phyloP scores from a whole-genome alignment of 2,329 filamentous ascomycete species.

The Colletotrichum costaricense region DNA sequence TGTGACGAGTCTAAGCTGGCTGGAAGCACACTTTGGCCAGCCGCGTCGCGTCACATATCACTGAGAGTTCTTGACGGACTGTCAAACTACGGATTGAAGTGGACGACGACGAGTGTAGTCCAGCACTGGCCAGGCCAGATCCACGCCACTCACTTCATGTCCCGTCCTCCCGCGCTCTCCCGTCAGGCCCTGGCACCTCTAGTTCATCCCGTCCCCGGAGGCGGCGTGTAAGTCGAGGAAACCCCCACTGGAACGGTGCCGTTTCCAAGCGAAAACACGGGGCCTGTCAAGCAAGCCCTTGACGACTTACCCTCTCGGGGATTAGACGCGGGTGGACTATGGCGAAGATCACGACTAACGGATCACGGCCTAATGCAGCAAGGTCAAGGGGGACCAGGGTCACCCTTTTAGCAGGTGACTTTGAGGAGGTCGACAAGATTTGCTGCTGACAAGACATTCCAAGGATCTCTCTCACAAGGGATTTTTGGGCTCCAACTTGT shows the following conservation, averaged over 20 bases:
- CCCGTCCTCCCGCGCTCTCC: conserved; percentile 14
- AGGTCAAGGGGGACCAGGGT: conserved; percentile 3
- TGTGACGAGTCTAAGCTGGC: conserved; percentile 3
- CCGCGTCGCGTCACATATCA: conserved; percentile 13
- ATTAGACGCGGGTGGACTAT: conserved; percentile 16
- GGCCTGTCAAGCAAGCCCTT: conserved; percentile 9
- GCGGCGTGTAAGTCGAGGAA: conserved; percentile 1
- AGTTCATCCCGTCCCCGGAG: conserved; percentile 13
- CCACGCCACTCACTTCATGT: conserved; percentile 16
- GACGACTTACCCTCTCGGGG: conserved; percentile 17
- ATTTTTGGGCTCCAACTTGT: not conserved
- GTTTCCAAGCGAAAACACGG: not conserved
- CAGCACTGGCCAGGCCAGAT: conserved; percentile 6
- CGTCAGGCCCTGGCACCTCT: conserved; percentile 14
- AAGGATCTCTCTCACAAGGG: not conserved
- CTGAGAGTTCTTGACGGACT: conserved; percentile 17
- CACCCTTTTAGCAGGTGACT: conserved; percentile 13
- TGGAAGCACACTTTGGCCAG: not conserved
- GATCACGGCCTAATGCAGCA: conserved; percentile 3
- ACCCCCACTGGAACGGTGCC: conserved; percentile 1
- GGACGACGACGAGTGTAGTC: not conserved
- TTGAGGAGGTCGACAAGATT: not conserved
- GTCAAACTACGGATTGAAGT: not conserved
- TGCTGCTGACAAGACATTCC: conserved; percentile 6
- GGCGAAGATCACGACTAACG: conserved; percentile 15